Percentiles rank a stretch among this genome's conserved stretches.
These are phyloP conservation scores for Chlamydomonas sp. DNA, from an alignment of 139 green algal genomes.

Conservation along the genomic window DNA sequence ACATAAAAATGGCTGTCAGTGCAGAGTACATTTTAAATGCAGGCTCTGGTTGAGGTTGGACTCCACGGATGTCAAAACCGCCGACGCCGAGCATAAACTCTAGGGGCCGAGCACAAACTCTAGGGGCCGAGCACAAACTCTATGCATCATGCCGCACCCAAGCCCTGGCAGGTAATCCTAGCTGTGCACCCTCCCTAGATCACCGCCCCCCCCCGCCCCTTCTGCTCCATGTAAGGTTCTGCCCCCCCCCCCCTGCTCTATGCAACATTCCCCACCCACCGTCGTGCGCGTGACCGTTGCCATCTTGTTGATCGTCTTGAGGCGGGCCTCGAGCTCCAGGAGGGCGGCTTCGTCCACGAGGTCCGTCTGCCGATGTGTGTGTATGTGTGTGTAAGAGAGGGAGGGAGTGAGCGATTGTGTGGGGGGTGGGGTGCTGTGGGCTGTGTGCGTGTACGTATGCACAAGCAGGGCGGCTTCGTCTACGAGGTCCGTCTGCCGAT, in stretches of 20 bases:
- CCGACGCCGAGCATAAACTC: slow-evolving; percentile 90
- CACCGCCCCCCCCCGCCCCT: too few relatives aligned
- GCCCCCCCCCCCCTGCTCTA: too few relatives aligned
- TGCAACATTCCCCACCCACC: too few relatives aligned
- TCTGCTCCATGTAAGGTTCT: too few relatives aligned
- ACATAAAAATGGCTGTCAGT: too few relatives aligned
- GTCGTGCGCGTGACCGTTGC: slow-evolving; percentile 42
- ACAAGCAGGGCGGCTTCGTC: too few relatives aligned
- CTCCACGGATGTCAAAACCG: slow-evolving; percentile 84
- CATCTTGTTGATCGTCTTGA: slow-evolving; percentile 80
- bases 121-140: slow-evolving; percentile 82
- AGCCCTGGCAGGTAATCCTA: too few relatives aligned
- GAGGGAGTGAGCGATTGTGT: background rate
- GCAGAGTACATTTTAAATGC: too few relatives aligned
- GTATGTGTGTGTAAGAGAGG: background rate
- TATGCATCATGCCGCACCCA: too few relatives aligned
- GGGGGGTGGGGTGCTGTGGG: background rate
- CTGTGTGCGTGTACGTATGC: background rate
- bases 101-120: slow-evolving; percentile 82
- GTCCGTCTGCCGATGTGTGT: too few relatives aligned
- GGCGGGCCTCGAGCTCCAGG: slow-evolving; percentile 45
- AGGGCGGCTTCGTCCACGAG: slow-evolving; percentile 28
- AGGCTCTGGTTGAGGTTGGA: slow-evolving; percentile 37
- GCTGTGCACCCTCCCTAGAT: too few relatives aligned
- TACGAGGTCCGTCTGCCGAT: too few relatives aligned